A percentile compares a stretch with the other conserved stretches of the same genome.
These are phyloP conservation scores for Fraxinus angustifolia DNA, from an alignment of 305 asterid species.

Conservation along the genomic window DNA sequence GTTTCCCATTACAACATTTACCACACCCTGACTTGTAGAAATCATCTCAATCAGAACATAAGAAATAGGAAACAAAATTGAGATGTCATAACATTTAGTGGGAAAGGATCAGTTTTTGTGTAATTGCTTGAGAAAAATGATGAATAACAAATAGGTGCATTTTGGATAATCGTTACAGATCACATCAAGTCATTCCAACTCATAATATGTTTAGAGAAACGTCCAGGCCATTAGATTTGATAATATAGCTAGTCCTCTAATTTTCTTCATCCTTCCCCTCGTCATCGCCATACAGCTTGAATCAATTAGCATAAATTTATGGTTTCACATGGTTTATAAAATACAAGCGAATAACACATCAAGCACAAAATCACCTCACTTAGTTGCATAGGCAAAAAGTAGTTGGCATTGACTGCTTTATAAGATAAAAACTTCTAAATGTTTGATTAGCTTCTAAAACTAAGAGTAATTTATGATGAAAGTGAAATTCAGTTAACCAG, in stretches of 20 bases:
- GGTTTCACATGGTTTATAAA: neutral
- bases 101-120: conserved; percentile 12
- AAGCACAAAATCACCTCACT: neutral
- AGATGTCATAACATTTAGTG: conserved; percentile 3
- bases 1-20: conserved; percentile 91
- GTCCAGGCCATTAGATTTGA: conserved; percentile 9
- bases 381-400: neutral
- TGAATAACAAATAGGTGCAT: neutral
- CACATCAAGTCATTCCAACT: conserved; percentile 7
- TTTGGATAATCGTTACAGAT: conserved; percentile 12
- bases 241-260: neutral
- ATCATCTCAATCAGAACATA: conserved; percentile 18
- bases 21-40: conserved; percentile 62
- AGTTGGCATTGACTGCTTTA: neutral
- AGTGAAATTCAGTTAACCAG: neutral
- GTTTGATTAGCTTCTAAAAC: neutral
- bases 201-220: neutral
- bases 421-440: neutral
- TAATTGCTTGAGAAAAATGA: conserved; percentile 1
- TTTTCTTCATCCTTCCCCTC: neutral
- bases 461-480: neutral
- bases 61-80: conserved; percentile 12
- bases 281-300: neutral
- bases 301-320: neutral
- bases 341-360: neutral